These are phyloP conservation scores for Oryza rufipogon DNA, from an alignment of 176 grass and related monocot genomes.

Conservation along the genomic window DNA sequence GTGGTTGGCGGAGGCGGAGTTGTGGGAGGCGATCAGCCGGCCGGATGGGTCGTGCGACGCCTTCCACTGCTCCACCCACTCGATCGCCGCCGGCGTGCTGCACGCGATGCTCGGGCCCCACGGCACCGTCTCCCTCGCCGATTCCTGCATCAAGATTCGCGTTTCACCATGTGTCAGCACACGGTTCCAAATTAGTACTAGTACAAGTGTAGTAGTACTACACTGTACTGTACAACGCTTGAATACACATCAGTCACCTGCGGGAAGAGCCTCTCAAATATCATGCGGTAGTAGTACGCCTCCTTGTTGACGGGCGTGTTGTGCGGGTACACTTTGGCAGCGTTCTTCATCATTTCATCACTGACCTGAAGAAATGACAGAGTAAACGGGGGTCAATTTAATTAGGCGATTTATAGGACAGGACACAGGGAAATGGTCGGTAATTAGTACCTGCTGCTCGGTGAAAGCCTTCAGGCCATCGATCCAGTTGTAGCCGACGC, in stretches of 20 bases:
- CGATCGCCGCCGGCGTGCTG: slow-evolving; percentile 92
- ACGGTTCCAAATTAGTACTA: not conserved
- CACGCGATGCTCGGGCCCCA: slow-evolving; percentile 94
- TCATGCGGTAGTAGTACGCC: slow-evolving; percentile 95
- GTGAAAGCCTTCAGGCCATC: slow-evolving; percentile 94
- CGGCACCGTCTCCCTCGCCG: slow-evolving; percentile 82
- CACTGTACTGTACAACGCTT: not conserved
- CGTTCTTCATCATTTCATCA: slow-evolving; percentile 84
- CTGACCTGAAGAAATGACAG: slow-evolving; percentile 58
- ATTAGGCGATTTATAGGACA: not conserved
- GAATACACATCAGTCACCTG: slow-evolving; percentile 53
- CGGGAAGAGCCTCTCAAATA: slow-evolving; percentile 97
- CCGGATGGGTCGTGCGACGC: slow-evolving; percentile 89
- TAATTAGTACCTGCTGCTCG: slow-evolving; percentile 57
- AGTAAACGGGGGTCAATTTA: not conserved
- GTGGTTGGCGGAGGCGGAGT: slow-evolving; percentile 47
- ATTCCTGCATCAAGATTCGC: slow-evolving; percentile 57
- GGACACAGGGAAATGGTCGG: not conserved
- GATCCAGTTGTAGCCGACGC: slow-evolving; percentile 96
- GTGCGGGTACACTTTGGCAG: slow-evolving; percentile 59
- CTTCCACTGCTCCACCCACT: slow-evolving; percentile 96
- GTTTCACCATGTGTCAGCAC: slow-evolving; percentile 3
- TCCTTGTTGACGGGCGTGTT: slow-evolving; percentile 92
- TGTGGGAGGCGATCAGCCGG: slow-evolving; percentile 72
- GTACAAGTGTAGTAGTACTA: not conserved